Conservation (phyloP, 1,139 yeast genomes). For the Suhomyces yuchorum region DNA sequence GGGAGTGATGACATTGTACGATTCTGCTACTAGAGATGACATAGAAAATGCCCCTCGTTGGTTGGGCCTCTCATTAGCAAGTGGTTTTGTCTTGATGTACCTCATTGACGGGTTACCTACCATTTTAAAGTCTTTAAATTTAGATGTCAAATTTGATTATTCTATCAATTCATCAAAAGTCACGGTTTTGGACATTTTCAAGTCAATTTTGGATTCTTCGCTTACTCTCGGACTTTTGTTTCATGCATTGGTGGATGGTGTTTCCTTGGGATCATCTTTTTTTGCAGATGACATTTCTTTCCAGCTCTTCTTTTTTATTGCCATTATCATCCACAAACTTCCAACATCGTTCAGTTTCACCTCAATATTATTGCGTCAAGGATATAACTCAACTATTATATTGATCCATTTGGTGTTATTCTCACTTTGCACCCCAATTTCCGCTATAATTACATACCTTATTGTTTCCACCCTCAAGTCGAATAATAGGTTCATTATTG, state of each 20-base stretch:
- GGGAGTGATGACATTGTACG: constrained; percentile 55
- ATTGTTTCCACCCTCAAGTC: constrained; percentile 30
- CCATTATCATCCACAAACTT: constrained; percentile 69
- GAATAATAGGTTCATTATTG: constrained; percentile 46
- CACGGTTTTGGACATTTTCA: constrained; percentile 7
- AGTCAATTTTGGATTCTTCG: constrained; percentile 34
- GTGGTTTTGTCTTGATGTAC: constrained; percentile 57
- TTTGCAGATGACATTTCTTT: constrained; percentile 48
- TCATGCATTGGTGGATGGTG: constrained; percentile 74
- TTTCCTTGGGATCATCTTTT: constrained; percentile 69
- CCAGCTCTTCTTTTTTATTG: constrained; percentile 54
- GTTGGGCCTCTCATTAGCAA: constrained; percentile 38
- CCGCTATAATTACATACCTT: constrained; percentile 50
- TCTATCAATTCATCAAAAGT: constrained; percentile 1
- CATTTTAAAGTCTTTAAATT: constrained; percentile 9
- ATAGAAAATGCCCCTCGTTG: constrained; percentile 21
- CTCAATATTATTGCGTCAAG: constrained; percentile 52
- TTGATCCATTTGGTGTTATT: constrained; percentile 48
- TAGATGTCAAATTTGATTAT: constrained; percentile 13
- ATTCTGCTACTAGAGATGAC: constrained; percentile 24
- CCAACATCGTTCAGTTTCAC: constrained; percentile 76
- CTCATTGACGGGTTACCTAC: constrained; percentile 41
- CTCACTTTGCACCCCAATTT: constrained; percentile 55
- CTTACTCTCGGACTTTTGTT: constrained; percentile 63
- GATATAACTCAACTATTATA: constrained; percentile 30